A percentile compares a stretch with the other conserved stretches of the same genome.
phyloP scores from a whole-genome alignment of 1,139 yeast genomes.

The Candida tropicalis region DNA sequence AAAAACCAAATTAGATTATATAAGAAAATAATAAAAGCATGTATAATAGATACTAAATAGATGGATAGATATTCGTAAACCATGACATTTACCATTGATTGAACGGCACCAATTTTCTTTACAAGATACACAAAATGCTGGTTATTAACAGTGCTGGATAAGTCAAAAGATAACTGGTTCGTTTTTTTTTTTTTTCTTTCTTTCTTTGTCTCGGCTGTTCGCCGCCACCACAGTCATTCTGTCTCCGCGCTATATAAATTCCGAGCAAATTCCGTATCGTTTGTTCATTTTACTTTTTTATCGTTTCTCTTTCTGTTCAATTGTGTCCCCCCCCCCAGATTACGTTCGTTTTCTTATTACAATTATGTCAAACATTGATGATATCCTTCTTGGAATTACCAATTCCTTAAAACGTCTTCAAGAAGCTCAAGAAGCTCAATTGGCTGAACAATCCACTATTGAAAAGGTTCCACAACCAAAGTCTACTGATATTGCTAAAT shows the following conservation, averaged over 20 bases:
- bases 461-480: not conserved
- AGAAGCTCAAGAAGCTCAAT: conserved; percentile 4
- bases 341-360: not conserved
- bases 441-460: not conserved
- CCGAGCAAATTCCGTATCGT: conserved; percentile 1
- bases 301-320: not conserved
- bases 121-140: not conserved
- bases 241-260: not conserved
- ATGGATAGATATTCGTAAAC: no score
- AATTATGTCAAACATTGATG: conserved; percentile 10
- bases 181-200: not conserved
- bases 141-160: not conserved
- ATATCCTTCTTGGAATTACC: conserved; percentile 10
- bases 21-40: not conserved
- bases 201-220: not conserved
- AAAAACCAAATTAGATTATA: conserved; percentile 25
- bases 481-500: conserved; percentile 11
- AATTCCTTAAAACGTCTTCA: conserved; percentile 11
- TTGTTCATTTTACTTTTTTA: not conserved
- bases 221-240: conserved; percentile 4
- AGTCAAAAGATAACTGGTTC: not conserved
- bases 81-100: not conserved
- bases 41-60: not conserved
- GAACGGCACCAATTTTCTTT: not conserved
- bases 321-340: not conserved